phyloP scores from a whole-genome alignment of 306 rosid species.

The Sechiopsis laciniata region DNA sequence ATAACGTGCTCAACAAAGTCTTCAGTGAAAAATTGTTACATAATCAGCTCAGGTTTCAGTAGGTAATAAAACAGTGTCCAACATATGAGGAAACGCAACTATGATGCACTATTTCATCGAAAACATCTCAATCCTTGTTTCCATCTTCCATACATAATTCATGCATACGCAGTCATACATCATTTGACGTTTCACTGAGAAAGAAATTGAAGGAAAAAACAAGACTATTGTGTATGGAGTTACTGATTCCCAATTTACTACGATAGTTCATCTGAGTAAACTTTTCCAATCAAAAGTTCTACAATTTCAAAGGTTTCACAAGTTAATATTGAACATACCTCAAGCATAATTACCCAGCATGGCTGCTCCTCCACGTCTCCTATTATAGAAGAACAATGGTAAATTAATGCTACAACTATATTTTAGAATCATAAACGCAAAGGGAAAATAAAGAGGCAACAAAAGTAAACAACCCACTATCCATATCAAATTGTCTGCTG shows the following conservation, averaged over 20 bases:
- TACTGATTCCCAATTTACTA: not conserved
- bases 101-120: not conserved
- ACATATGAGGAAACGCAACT: not conserved
- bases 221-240: not conserved
- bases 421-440: not conserved
- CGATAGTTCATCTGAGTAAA: not conserved
- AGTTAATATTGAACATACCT: conserved; percentile 36
- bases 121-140: not conserved
- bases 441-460: not conserved
- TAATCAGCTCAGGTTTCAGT: not conserved
- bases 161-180: not conserved
- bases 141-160: not conserved
- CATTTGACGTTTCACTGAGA: conserved; percentile 1
- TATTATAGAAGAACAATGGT: conserved; percentile 28
- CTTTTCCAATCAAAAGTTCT: not conserved
- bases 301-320: conserved; percentile 3
- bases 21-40: conserved; percentile 4
- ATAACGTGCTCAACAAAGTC: not conserved
- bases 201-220: not conserved
- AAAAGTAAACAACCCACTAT: conserved; percentile 4
- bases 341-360: conserved; percentile 98
- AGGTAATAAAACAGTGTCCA: not conserved
- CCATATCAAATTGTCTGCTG: not conserved
- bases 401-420: not conserved
- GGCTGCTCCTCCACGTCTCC: conserved; percentile 75